Evolutionary conservation across 2,329 filamentous ascomycete genomes (phyloP).

Genomic region (Colletotrichum truncatum): DNA sequence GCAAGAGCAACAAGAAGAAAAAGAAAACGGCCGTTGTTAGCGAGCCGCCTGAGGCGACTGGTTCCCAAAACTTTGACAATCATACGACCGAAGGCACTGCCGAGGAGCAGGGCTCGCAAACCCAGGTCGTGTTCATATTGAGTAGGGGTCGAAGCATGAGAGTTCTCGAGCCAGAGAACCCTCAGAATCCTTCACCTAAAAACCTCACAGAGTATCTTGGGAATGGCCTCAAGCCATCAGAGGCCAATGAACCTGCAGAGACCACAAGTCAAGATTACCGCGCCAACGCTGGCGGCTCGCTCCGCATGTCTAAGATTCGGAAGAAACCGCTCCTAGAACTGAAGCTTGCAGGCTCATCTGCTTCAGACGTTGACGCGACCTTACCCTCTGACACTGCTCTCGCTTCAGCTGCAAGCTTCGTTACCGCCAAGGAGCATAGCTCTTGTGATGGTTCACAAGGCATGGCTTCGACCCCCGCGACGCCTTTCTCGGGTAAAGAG

Average conservation of each 20-base stretch:
- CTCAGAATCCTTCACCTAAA: background rate
- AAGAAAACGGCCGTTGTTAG: slow-evolving; percentile 28
- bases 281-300: slow-evolving; percentile 42
- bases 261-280: slow-evolving; percentile 35
- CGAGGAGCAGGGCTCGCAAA: too few species aligned
- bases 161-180: background rate
- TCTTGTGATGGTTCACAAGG: slow-evolving; percentile 4
- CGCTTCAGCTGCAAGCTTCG: slow-evolving; percentile 2
- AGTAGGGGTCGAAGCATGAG: background rate
- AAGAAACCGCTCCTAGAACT: slow-evolving; percentile 28
- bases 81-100: too few species aligned
- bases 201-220: background rate
- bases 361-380: background rate
- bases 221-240: background rate
- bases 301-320: slow-evolving; percentile 42
- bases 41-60: background rate
- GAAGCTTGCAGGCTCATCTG: background rate
- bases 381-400: background rate
- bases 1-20: slow-evolving; percentile 38
- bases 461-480: slow-evolving; percentile 1
- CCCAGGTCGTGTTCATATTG: too few species aligned
- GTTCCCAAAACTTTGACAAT: background rate
- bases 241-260: background rate
- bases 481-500: background rate
- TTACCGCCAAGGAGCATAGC: background rate